Evolutionary conservation across 176 grass and related monocot species (phyloP), one percentile per base, ranked within the genome.

Genomic region (Oryza longistaminata): DNA sequence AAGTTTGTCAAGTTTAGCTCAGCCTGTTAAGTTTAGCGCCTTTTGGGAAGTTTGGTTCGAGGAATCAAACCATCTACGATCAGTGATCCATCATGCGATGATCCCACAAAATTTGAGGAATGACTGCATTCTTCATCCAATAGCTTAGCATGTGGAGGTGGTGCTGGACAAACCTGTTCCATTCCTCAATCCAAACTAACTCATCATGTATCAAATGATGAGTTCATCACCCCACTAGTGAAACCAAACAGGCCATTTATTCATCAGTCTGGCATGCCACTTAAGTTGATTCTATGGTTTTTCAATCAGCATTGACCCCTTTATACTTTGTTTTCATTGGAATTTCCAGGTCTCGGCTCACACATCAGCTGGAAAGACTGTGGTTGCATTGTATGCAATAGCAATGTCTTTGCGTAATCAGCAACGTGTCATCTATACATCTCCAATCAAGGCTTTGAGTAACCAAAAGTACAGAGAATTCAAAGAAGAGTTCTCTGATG

Each of bases 391-490:
- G 44, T 95, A 98, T 73, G 96, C 93, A 17, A 95, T 98, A 62
- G 96, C 96, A 12, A 98, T 98, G 93, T 94, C 93, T 73, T 89
- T 98, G 74, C 87, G 90, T 61, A 91, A 98, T 70, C 87, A 90
- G 11, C 96, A 98, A 67, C 83, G 93, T 4, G 96, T 98, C 77
- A 95, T 98, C 29, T 98, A 94, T 77, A 95, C 96, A 4, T 98
- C 96, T 21, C 96, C 96, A 29, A 98, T 98, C 74, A 98, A 95
- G 90, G 96, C 96, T 4, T 82, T 98, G 61, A 98, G 93, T 88
- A 98, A 98, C 72, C 93, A 98, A 61, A 98, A 98, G 83, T 98
- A 95, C 50, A 92, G 96, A 69, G 91, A 98, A 82, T 98, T 95
- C 69, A 98, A 94, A 74, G 88, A 93, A 83, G 96, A 98, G 78